A percentile compares a stretch with the other conserved stretches of the same genome.
These are phyloP conservation scores for Aspergillus candidus DNA, from an alignment of 2,329 filamentous ascomycete species.

Conservation along the genomic window DNA sequence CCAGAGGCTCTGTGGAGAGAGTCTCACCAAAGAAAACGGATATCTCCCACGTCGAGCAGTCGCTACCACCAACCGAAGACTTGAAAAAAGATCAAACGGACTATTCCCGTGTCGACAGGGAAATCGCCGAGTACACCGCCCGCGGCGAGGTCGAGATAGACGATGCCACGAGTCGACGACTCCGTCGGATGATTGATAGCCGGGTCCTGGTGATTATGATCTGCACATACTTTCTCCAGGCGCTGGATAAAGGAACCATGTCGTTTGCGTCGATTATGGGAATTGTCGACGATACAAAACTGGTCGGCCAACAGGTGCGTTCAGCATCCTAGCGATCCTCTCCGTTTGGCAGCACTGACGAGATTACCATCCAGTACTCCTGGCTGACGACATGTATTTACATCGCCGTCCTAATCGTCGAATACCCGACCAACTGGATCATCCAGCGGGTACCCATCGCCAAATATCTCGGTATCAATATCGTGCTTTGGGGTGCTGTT, in stretches of 20 bases:
- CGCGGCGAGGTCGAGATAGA: slow-evolving; percentile 52
- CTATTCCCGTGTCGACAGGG: slow-evolving; percentile 59
- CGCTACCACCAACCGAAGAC: slow-evolving; percentile 41
- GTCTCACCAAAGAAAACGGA: slow-evolving; percentile 13
- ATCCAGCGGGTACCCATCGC: slow-evolving; percentile 60
- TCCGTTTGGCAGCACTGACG: neutral
- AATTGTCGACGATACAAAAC: slow-evolving; percentile 42
- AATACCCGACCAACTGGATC: slow-evolving; percentile 65
- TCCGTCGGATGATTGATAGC: slow-evolving; percentile 61
- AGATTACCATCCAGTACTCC: slow-evolving; percentile 47
- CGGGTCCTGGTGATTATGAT: slow-evolving; percentile 67
- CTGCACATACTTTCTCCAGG: slow-evolving; percentile 64
- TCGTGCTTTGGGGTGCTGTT: slow-evolving; percentile 57
- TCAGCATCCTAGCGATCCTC: neutral
- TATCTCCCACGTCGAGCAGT: slow-evolving; percentile 45
- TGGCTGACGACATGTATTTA: slow-evolving; percentile 73
- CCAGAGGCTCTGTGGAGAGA: too few species aligned
- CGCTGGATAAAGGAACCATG: slow-evolving; percentile 37
- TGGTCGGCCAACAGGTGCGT: slow-evolving; percentile 35
- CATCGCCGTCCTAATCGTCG: slow-evolving; percentile 63
- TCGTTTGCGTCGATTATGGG: slow-evolving; percentile 41
- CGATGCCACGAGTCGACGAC: slow-evolving; percentile 53
- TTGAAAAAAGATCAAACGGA: slow-evolving; percentile 50
- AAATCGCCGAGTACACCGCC: slow-evolving; percentile 64
- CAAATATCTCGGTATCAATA: slow-evolving; percentile 60